Base-by-base conservation (phyloP, 108 stramenopile genomes). In the Parmales sp. region DNA sequence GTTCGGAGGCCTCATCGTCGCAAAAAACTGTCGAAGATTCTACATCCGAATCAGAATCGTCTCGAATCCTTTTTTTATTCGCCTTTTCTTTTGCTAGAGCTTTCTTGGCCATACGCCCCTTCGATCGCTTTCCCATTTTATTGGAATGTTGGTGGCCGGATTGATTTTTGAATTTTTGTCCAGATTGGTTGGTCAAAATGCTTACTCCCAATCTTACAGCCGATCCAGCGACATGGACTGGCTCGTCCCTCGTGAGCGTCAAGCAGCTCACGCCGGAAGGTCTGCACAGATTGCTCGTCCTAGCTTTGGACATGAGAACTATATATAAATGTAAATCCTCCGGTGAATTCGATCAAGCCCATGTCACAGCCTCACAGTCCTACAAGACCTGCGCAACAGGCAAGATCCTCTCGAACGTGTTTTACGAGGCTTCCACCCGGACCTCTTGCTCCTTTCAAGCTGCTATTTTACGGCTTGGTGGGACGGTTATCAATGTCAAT, bases 401-500 rank as follows among this genome's bases (percentile, higher is more conserved):
- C 49, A 38, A 46, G 37, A 65, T 92, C 16, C 74, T 95, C 26
- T 90, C 85, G 7, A 84, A 85, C 8, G 85, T 92, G 13, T 98
- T 98, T 69, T 97, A 89, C 87, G 95, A 98, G 77, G 91, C 92
- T 1, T 91, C 89, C 31, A 98, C 98, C 1, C 83, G 98, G 8
- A 98, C 95, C 1, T 79, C 89, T 29, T 94, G 94, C 71, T 90
- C 88, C 51, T 96, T 98, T 66, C 93, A 96, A 51, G 88, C 96
- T 22, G 95, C 98, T 20, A 90, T 96, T 89, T 71, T 86, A 68
- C 74, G 95, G 5, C 72, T 98, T 19, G 98, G 98, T 20, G 96
- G 95, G 1, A 82, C 69, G 6, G 85, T 88, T 38, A 37, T 96
- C 0, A 83, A 86, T 48, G 89, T 98, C 0, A 90, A 77, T 38